Conservation (phyloP, 1,139 yeast genomes). For the Meyerozyma elateridarum region DNA sequence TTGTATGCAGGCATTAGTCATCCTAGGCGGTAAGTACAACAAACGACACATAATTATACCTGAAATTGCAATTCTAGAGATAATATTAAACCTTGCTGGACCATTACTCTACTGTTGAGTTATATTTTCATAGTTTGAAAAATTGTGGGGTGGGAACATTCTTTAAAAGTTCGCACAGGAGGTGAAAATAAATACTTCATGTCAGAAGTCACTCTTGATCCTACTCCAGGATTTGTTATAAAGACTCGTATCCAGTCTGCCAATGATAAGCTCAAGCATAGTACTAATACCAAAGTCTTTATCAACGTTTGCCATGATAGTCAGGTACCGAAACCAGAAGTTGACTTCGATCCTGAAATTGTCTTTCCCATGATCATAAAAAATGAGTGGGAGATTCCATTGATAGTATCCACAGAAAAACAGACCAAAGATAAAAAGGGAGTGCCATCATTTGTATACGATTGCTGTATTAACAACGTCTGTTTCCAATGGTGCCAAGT, state of each 20-base stretch:
- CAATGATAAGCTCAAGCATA: constrained; percentile 17
- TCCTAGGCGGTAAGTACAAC: too few species aligned
- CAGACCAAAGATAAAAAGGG: constrained; percentile 70
- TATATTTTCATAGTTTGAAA: too few species aligned
- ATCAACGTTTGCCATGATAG: constrained; percentile 68
- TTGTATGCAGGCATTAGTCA: too few species aligned
- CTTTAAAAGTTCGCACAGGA: too few species aligned
- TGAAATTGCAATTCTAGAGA: too few species aligned
- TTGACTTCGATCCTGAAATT: constrained; percentile 48
- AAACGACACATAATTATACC: too few species aligned
- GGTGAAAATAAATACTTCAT: too few species aligned
- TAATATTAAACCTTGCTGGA: too few species aligned
- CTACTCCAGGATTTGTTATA: constrained; percentile 61
- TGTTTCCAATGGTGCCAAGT: constrained; percentile 61
- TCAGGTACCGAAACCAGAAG: constrained; percentile 51
- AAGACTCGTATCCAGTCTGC: constrained; percentile 49
- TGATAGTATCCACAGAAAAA: constrained; percentile 55
- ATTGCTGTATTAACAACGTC: constrained; percentile 64
- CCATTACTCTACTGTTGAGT: too few species aligned
- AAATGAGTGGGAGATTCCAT: constrained; percentile 82
- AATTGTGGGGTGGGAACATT: too few species aligned
- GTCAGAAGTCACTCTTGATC: constrained; percentile 20
- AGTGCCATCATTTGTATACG: constrained; percentile 57
- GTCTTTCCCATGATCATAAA: constrained; percentile 65
- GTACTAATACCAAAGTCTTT: constrained; percentile 60